These are phyloP conservation scores for Coemansia sp. DNA, from an alignment of 192 early-diverging fungal species.

Conservation along the genomic window DNA sequence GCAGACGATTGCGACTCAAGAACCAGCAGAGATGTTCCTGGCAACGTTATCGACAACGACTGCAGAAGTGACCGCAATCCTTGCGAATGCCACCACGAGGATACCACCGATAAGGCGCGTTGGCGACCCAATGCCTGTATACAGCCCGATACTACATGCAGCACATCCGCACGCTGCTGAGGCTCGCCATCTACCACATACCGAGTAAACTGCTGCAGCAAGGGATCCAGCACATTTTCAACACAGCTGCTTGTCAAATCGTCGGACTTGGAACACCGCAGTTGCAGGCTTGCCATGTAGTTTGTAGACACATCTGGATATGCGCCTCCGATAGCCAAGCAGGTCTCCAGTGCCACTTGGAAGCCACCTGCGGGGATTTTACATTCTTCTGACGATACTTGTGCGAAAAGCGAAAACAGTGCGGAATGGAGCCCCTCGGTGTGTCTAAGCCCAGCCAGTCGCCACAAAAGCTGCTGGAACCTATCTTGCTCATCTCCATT, in stretches of 20 bases:
- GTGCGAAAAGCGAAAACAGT: constrained; percentile 20
- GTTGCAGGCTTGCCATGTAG: neutral
- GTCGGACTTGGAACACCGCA: neutral
- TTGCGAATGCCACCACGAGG: constrained; percentile 30
- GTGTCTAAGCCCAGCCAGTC: constrained; percentile 31
- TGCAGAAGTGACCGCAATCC: constrained; percentile 22
- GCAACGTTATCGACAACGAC: constrained; percentile 27
- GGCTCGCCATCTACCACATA: constrained; percentile 17
- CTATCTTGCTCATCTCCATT: constrained; percentile 1
- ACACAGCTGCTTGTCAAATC: neutral
- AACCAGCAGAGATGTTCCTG: constrained; percentile 36
- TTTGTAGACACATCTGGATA: neutral
- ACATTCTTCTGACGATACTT: constrained; percentile 4
- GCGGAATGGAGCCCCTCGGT: constrained; percentile 7
- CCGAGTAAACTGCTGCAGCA: constrained; percentile 23
- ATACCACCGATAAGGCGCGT: constrained; percentile 7
- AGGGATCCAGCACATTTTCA: constrained; percentile 5
- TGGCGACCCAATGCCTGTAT: constrained; percentile 13
- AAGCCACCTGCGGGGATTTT: constrained; percentile 6
- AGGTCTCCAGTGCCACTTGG: constrained; percentile 22
- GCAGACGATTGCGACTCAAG: constrained; percentile 2
- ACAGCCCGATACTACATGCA: constrained; percentile 18
- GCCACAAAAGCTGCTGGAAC: constrained; percentile 32
- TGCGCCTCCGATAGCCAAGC: constrained; percentile 11
- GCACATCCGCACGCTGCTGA: constrained; percentile 22